Evolutionary conservation across 179 eudicot species (phyloP).

Genomic region (Nepenthes alata): DNA sequence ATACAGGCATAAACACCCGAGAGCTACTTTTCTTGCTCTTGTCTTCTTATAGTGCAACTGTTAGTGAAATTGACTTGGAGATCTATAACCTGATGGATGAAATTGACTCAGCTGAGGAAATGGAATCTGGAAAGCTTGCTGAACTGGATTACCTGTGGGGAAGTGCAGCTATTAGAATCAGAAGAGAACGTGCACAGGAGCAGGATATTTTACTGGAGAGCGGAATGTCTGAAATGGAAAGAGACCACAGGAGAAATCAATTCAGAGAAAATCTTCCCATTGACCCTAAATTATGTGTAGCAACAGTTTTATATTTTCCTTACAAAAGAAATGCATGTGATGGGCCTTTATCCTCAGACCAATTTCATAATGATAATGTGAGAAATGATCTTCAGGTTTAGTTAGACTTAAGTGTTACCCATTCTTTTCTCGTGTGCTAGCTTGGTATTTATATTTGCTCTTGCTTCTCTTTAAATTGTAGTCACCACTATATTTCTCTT

Average conservation of each 20-base stretch:
- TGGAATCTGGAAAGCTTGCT: conserved; percentile 27
- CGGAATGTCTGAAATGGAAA: conserved; percentile 28
- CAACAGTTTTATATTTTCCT: conserved; percentile 70
- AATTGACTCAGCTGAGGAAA: conserved; percentile 35
- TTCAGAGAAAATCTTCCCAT: conserved; percentile 79
- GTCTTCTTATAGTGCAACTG: conserved; percentile 78
- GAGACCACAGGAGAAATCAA: conserved; percentile 43
- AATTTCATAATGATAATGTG: conserved; percentile 17
- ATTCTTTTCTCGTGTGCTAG: neutral
- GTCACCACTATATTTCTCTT: neutral
- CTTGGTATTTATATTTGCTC: neutral
- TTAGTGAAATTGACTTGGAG: conserved; percentile 73
- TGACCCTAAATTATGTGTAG: conserved; percentile 63
- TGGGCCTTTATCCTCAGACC: conserved; percentile 13
- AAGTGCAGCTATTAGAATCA: conserved; percentile 36
- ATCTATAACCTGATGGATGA: conserved; percentile 49
- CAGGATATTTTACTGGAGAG: conserved; percentile 15
- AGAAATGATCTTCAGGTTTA: conserved; percentile 36
- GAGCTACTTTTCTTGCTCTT: conserved; percentile 61
- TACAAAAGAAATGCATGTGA: conserved; percentile 28
- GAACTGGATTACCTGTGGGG: conserved; percentile 95
- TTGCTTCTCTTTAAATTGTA: conserved; percentile 2
- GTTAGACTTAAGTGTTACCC: neutral
- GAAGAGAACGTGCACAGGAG: conserved; percentile 35
- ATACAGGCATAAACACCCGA: conserved; percentile 39